Conservation (phyloP, 2,329 filamentous ascomycete genomes). For the Trichophyton verrucosum region DNA sequence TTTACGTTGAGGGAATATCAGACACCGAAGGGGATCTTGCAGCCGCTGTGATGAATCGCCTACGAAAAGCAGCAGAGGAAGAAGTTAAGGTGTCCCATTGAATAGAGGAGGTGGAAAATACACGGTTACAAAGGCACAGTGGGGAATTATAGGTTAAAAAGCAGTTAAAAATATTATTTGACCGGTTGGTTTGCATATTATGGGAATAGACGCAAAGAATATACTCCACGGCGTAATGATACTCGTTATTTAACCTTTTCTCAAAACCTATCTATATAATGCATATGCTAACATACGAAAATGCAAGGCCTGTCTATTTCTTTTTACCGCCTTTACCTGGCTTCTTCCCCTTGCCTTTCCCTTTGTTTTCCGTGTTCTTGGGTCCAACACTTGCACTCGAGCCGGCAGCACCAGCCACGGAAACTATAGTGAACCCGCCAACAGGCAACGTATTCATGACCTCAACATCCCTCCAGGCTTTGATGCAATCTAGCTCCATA, state of each 20-base stretch:
- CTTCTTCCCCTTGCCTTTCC: constrained; percentile 17
- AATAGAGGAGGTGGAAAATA: background rate
- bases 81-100: constrained; percentile 32
- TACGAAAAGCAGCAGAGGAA: constrained; percentile 60
- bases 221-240: too few relatives aligned
- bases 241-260: too few relatives aligned
- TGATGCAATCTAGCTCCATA: constrained; percentile 71
- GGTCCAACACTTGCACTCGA: constrained; percentile 20
- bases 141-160: background rate
- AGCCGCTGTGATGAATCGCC: constrained; percentile 72
- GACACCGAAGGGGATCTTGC: constrained; percentile 64
- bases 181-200: background rate
- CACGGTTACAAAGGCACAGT: background rate
- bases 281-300: background rate
- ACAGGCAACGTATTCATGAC: constrained; percentile 28
- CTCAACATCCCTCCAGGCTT: constrained; percentile 57
- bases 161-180: background rate
- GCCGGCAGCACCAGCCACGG: constrained; percentile 29
- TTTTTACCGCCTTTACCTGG: constrained; percentile 26
- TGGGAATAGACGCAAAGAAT: background rate
- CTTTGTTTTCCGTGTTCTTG: constrained; percentile 14
- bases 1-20: constrained; percentile 78
- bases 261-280: too few relatives aligned
- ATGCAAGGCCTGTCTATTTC: constrained; percentile 9
- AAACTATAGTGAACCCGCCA: constrained; percentile 25